phyloP scores from a whole-genome alignment of 2,329 filamentous ascomycete species.

The Ophiostoma himal-ulmi region DNA sequence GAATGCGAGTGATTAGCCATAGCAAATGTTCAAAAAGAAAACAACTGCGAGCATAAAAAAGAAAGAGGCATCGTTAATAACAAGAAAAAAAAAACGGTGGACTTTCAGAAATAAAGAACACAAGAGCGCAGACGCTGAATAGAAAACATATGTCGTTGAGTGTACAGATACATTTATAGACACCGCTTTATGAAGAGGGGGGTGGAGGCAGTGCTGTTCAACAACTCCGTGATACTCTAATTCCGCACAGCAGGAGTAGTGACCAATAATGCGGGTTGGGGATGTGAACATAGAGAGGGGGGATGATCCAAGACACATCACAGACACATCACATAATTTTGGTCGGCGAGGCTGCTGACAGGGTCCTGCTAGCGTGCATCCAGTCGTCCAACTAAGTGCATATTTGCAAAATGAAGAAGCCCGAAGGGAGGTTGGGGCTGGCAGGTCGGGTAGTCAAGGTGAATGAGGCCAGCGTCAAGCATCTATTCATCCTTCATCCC shows the following conservation, averaged over 20 bases:
- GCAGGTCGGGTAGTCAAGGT: not conserved
- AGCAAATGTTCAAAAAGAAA: not conserved
- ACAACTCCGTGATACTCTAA: not conserved
- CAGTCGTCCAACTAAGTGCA: not conserved
- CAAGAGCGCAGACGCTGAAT: not conserved
- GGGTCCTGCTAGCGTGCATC: not conserved
- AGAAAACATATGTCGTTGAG: not conserved
- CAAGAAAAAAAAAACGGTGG: not conserved
- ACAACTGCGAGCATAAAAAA: not conserved
- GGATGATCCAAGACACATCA: constrained; percentile 1
- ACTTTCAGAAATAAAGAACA: not conserved
- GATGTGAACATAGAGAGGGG: not conserved
- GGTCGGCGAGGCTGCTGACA: constrained; percentile 7
- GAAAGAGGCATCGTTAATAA: not conserved
- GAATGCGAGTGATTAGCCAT: not conserved
- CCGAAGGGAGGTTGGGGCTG: not conserved
- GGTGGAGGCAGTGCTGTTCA: not conserved
- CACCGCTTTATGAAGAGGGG: not conserved
- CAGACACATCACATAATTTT: not conserved
- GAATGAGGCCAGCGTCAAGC: too few relatives aligned
- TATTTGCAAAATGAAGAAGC: not conserved
- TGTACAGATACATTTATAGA: not conserved
- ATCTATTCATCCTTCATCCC: too few relatives aligned
- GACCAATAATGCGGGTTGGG: not conserved
- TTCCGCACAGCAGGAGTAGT: not conserved